Conservation (phyloP, 441 rosid species). For the Pelargonium australe region DNA sequence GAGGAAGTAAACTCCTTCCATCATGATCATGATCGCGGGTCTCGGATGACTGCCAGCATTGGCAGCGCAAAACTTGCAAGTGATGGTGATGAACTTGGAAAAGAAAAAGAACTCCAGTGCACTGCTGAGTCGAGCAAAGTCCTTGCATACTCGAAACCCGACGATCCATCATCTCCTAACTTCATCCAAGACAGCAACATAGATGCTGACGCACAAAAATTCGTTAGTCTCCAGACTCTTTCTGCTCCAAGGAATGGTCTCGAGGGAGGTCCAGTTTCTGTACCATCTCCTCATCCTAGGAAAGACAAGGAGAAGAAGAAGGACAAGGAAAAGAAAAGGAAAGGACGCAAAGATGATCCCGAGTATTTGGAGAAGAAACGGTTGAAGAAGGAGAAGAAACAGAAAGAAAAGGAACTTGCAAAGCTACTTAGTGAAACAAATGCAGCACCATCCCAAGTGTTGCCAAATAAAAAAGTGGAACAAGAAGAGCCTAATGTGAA, state of each 20-base stretch:
- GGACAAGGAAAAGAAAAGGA: slow-evolving; percentile 61
- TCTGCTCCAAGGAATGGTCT: slow-evolving; percentile 33
- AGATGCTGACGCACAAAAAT: slow-evolving; percentile 49
- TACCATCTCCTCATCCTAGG: slow-evolving; percentile 24
- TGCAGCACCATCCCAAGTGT: slow-evolving; percentile 26
- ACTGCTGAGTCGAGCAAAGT: slow-evolving; percentile 86
- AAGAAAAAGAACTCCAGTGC: slow-evolving; percentile 77
- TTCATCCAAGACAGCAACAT: slow-evolving; percentile 39
- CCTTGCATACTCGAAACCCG: slow-evolving; percentile 32
- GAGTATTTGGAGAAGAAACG: slow-evolving; percentile 70
- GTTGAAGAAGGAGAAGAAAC: slow-evolving; percentile 65
- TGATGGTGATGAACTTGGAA: slow-evolving; percentile 58
- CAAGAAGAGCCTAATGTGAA: slow-evolving; percentile 24
- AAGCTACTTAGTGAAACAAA: slow-evolving; percentile 45
- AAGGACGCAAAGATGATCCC: slow-evolving; percentile 41
- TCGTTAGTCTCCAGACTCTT: slow-evolving; percentile 59
- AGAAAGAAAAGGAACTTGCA: slow-evolving; percentile 67
- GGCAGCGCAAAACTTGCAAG: slow-evolving; percentile 74
- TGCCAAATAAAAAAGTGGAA: slow-evolving; percentile 19
- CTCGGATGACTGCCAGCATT: slow-evolving; percentile 89
- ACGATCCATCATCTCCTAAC: slow-evolving; percentile 39
- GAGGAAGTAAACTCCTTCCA: slow-evolving; percentile 84
- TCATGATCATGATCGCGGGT: slow-evolving; percentile 54
- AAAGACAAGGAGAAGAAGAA: slow-evolving; percentile 53
- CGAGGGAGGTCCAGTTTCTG: slow-evolving; percentile 27